phyloP scores from a whole-genome alignment of 345 rosid species.

The Mercurialis annua region DNA sequence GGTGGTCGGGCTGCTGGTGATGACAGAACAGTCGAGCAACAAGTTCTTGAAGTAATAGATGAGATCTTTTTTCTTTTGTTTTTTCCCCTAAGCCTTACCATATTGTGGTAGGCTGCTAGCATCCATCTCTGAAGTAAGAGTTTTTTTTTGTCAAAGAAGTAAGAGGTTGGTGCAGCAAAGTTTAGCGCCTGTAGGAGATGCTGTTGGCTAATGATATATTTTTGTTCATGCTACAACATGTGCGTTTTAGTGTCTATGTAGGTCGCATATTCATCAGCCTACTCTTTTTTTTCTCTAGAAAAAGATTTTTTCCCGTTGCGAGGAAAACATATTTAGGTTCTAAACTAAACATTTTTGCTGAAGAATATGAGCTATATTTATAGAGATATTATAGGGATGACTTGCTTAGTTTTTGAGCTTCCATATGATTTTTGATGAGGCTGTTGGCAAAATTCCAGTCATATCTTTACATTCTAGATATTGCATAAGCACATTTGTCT shows the following conservation, averaged over 20 bases:
- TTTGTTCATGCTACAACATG: neutral
- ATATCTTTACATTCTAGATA: neutral
- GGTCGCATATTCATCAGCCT: neutral
- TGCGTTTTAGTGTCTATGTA: neutral
- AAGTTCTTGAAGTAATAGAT: conserved; percentile 88
- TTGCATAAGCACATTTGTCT: conserved; percentile 8
- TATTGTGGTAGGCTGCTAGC: conserved; percentile 8
- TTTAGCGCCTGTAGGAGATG: neutral
- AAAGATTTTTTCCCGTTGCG: neutral
- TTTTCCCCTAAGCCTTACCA: neutral
- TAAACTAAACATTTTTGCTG: neutral
- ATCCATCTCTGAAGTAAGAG: neutral
- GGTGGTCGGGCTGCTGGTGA: conserved; percentile 93
- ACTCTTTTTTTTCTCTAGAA: neutral
- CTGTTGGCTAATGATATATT: neutral
- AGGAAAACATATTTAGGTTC: neutral
- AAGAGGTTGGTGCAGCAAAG: neutral
- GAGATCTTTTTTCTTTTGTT: neutral
- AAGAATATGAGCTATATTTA: neutral
- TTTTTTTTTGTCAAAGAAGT: too few species aligned
- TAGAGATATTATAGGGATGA: neutral
- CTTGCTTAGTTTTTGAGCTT: neutral
- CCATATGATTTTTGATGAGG: neutral
- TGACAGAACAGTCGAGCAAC: conserved; percentile 92
- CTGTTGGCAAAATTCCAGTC: neutral